Evolutionary conservation across 345 rosid species (phyloP).

Genomic region (Durio zibethinus): DNA sequence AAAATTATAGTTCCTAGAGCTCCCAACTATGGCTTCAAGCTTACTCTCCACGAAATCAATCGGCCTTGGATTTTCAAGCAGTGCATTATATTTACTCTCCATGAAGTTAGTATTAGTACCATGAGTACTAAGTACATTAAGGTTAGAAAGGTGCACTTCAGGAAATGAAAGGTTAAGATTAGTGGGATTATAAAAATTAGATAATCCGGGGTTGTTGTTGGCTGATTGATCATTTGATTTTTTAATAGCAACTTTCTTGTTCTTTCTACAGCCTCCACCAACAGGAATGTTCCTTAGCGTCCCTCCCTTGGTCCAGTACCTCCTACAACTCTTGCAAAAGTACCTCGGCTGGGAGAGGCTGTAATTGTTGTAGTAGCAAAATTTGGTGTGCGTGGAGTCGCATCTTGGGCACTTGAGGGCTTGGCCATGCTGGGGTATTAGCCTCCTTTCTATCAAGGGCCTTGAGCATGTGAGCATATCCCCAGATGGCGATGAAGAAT

Average conservation of each 20-base stretch:
- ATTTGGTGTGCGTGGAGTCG: constrained; percentile 89
- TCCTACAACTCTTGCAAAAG: constrained; percentile 94
- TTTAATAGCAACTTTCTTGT: constrained; percentile 62
- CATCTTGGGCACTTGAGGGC: constrained; percentile 94
- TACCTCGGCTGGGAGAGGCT: constrained; percentile 97
- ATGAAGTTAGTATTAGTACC: constrained; percentile 26
- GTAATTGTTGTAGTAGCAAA: constrained; percentile 97
- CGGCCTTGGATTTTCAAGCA: constrained; percentile 35
- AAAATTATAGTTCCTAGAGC: constrained; percentile 45
- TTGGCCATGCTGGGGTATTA: constrained; percentile 86
- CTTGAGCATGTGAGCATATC: constrained; percentile 84
- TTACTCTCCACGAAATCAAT: constrained; percentile 51
- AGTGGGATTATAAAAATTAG: constrained; percentile 34
- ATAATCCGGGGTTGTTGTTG: constrained; percentile 28
- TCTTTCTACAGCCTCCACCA: constrained; percentile 95
- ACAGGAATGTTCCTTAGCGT: constrained; percentile 92
- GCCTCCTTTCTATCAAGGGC: constrained; percentile 89
- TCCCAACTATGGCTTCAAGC: constrained; percentile 43
- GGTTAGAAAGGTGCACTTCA: constrained; percentile 49
- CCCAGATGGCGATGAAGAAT: constrained; percentile 74
- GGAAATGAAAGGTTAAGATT: constrained; percentile 61
- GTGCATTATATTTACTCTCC: constrained; percentile 30
- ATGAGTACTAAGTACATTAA: constrained; percentile 32
- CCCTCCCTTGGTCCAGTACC: constrained; percentile 99
- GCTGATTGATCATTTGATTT: constrained; percentile 41